Evolutionary conservation across 495 filamentous ascomycete genomes (phyloP).

Genomic region (Neurospora sublineolata): DNA sequence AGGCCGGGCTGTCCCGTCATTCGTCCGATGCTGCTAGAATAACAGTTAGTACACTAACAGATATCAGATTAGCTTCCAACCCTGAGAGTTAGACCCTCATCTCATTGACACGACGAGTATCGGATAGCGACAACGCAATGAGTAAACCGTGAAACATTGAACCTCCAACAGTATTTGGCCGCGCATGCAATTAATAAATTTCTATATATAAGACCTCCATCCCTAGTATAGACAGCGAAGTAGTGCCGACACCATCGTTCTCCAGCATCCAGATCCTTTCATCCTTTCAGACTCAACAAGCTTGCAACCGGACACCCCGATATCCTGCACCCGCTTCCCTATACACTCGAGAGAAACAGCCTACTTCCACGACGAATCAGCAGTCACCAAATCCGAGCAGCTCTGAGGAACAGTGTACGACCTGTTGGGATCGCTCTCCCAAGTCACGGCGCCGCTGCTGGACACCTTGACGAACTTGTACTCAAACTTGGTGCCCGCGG

Average conservation of each 20-base stretch:
- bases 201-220: not conserved
- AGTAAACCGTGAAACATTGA: not conserved
- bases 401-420: slow-evolving; percentile 42
- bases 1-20: not conserved
- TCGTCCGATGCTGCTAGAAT: not conserved
- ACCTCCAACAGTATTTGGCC: not conserved
- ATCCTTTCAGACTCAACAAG: not conserved
- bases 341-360: not conserved
- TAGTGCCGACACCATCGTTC: not conserved
- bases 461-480: slow-evolving; percentile 60
- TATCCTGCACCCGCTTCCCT: not conserved
- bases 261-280: not conserved
- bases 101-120: not conserved
- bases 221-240: not conserved
- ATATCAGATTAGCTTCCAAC: accelerated
- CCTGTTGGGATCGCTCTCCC: slow-evolving; percentile 58
- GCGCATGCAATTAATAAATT: not conserved
- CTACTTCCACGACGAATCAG: slow-evolving; percentile 3
- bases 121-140: not conserved
- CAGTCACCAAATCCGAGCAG: slow-evolving; percentile 35
- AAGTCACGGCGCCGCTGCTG: slow-evolving; percentile 41
- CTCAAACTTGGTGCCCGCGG: slow-evolving; percentile 43
- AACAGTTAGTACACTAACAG: not conserved
- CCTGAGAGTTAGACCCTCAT: not conserved
- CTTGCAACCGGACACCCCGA: not conserved